phyloP scores from a whole-genome alignment of 2,329 filamentous ascomycete genomes.

The Neocatenulostroma microsporum region DNA sequence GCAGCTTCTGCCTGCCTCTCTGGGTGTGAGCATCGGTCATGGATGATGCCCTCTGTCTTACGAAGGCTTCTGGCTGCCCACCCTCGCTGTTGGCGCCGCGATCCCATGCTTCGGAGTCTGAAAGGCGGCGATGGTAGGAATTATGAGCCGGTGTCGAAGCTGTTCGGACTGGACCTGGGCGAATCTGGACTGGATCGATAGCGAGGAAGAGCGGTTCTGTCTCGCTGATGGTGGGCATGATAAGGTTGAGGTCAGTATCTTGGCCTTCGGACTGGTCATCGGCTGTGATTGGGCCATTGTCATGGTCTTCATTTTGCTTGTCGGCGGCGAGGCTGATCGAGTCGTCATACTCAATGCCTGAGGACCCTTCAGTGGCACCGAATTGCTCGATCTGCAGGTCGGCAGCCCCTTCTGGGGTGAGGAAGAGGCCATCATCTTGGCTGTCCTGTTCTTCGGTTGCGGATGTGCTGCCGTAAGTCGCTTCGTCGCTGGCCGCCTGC shows the following conservation, averaged over 20 bases:
- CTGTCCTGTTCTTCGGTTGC: neutral
- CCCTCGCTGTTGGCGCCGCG: too few species aligned
- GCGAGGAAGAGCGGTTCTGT: too few species aligned
- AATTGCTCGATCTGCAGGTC: neutral
- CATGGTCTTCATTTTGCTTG: neutral
- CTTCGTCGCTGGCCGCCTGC: too few species aligned
- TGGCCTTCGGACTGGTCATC: neutral
- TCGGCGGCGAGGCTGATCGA: neutral
- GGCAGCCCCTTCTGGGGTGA: neutral
- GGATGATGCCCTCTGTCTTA: slow-evolving; percentile 9
- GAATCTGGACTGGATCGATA: too few species aligned
- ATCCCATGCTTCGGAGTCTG: too few species aligned
- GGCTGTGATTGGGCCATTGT: neutral
- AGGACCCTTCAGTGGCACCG: neutral
- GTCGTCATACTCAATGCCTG: neutral
- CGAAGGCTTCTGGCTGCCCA: too few species aligned
- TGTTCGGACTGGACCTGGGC: too few species aligned
- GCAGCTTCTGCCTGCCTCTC: slow-evolving; percentile 2
- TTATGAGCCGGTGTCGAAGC: too few species aligned
- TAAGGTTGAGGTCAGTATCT: neutral
- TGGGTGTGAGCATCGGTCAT: slow-evolving; percentile 8
- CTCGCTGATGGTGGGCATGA: slow-evolving; percentile 2
- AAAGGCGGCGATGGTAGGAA: too few species aligned
- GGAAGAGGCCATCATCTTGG: neutral
- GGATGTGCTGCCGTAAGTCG: too few species aligned